phyloP scores from a whole-genome alignment of 768 basidiomycete species.

The Tylopilus plumbeoviolaceoides region DNA sequence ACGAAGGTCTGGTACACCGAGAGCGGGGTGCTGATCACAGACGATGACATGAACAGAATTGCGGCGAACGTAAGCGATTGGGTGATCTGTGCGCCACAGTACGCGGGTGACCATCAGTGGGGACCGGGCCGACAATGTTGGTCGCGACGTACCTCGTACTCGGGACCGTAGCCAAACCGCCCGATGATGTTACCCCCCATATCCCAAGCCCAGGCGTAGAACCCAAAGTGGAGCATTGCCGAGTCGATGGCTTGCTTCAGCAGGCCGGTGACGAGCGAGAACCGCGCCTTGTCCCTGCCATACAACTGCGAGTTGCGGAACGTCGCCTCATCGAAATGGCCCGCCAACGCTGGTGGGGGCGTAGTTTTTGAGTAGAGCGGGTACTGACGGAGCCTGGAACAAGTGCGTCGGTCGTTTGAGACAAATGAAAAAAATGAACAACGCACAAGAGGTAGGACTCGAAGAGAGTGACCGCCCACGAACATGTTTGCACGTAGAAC shows the following conservation, averaged over 20 bases:
- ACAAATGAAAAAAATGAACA: constrained; percentile 11
- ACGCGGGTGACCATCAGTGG: no score
- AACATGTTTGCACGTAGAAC: constrained; percentile 70
- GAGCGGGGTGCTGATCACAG: constrained; percentile 67
- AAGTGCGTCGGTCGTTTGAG: background rate
- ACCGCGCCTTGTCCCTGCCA: constrained; percentile 84
- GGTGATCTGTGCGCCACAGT: constrained; percentile 54
- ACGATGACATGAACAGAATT: constrained; percentile 56
- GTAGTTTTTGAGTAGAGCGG: no score
- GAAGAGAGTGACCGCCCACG: no score
- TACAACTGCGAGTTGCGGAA: constrained; percentile 92
- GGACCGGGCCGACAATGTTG: background rate
- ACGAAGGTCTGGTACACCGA: no score
- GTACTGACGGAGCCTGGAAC: no score
- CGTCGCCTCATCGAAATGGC: no score
- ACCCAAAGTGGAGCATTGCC: no score
- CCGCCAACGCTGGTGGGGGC: no score
- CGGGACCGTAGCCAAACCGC: constrained; percentile 56
- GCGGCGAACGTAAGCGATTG: constrained; percentile 80
- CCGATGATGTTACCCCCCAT: constrained; percentile 50
- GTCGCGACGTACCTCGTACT: constrained; percentile 58
- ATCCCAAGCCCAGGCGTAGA: constrained; percentile 81
- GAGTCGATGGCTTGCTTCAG: no score
- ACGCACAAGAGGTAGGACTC: no score
- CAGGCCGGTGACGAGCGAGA: no score